phyloP scores from a whole-genome alignment of 768 basidiomycete species.

The Rhizopogon vinicolor region DNA sequence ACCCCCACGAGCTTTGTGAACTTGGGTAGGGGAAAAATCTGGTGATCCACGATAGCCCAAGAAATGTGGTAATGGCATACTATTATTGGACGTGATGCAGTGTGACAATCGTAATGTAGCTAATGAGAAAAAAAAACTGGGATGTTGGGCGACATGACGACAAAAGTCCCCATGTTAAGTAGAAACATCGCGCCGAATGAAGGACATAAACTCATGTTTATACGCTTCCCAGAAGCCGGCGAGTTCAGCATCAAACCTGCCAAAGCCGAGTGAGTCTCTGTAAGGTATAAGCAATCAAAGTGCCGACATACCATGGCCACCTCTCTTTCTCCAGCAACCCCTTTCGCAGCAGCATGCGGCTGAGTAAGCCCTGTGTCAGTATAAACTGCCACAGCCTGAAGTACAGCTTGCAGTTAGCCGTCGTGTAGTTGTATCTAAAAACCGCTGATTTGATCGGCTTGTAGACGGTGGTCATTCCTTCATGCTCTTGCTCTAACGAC shows the following conservation, averaged over 20 bases:
- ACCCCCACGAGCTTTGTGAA: too few relatives aligned
- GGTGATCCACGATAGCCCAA: too few relatives aligned
- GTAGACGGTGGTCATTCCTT: neutral
- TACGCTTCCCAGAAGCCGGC: neutral
- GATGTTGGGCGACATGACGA: neutral
- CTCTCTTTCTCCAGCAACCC: neutral
- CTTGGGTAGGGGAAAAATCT: too few relatives aligned
- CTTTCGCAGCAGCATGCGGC: neutral
- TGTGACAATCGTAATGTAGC: too few relatives aligned
- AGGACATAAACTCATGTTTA: neutral
- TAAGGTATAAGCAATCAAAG: neutral
- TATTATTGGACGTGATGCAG: too few relatives aligned
- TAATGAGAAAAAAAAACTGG: too few relatives aligned
- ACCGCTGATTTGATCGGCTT: neutral
- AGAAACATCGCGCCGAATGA: neutral
- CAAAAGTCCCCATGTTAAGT: neutral
- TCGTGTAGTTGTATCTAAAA: conserved; percentile 6
- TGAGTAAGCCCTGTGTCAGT: neutral
- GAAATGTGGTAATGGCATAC: too few relatives aligned
- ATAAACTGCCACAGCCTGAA: neutral
- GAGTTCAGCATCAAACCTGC: neutral
- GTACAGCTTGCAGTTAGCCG: neutral
- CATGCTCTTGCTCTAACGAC: neutral
- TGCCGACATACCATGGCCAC: neutral
- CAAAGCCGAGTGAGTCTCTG: neutral